These are phyloP conservation scores for Xylaria curta DNA, from an alignment of 495 filamentous ascomycete genomes.

Conservation along the genomic window DNA sequence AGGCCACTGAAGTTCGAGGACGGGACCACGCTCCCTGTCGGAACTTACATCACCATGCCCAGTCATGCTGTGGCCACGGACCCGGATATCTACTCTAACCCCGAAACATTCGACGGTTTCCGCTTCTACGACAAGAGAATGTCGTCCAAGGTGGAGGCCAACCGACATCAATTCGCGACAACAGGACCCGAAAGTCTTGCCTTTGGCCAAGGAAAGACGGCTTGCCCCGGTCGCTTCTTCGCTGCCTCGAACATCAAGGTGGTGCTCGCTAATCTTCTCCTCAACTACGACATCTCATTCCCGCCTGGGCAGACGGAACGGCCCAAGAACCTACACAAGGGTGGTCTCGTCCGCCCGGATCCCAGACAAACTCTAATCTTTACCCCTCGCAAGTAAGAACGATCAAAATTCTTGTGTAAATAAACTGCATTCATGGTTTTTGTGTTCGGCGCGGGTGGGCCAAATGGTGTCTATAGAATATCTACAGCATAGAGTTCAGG, in stretches of 20 bases:
- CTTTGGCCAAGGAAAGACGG: conserved; percentile 62
- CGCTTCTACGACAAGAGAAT: conserved; percentile 57
- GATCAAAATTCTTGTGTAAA: conserved; percentile 9
- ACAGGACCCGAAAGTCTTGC: conserved; percentile 46
- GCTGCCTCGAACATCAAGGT: conserved; percentile 61
- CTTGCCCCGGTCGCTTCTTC: conserved; percentile 67
- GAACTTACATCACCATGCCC: conserved; percentile 40
- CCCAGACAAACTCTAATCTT: conserved; percentile 27
- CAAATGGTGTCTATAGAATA: conserved; percentile 20
- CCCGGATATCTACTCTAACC: conserved; percentile 38
- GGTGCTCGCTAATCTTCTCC: conserved; percentile 59
- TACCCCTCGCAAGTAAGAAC: conserved; percentile 23
- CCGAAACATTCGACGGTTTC: conserved; percentile 54
- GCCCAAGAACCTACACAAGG: conserved; percentile 28
- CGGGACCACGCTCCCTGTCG: conserved; percentile 24
- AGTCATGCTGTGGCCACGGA: conserved; percentile 42
- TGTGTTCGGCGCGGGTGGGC: conserved; percentile 17
- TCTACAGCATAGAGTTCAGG: conserved; percentile 24
- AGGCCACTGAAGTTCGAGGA: conserved; percentile 26
- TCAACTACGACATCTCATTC: conserved; percentile 60
- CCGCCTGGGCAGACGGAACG: conserved; percentile 23
- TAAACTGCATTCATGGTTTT: conserved; percentile 23
- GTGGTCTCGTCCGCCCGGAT: conserved; percentile 25
- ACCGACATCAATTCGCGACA: conserved; percentile 51
- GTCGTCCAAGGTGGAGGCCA: conserved; percentile 39